Base-by-base conservation (phyloP, 2,329 filamentous ascomycete genomes). In the Penicillium sp. region DNA sequence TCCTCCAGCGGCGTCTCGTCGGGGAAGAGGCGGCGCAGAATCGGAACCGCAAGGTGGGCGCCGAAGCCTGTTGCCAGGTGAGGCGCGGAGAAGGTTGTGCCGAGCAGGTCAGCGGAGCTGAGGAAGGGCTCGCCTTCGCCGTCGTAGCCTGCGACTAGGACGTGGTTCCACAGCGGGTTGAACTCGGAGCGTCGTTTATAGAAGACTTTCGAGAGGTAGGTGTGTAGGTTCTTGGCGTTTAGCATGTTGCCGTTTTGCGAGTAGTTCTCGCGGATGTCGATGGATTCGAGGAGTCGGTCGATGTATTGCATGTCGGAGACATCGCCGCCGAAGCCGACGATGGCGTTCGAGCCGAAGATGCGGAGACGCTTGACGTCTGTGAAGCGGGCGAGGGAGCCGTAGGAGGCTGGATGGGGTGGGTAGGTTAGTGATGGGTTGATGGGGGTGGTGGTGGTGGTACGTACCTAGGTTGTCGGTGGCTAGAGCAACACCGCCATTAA, bases 261-360 rank as follows among this genome's bases (percentile, higher is more conserved):
- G 81, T 99, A 97, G 72, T 91, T 89, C 81, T 97, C 92, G 74
- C 89, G 84, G 75, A 95, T 91, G 73, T 90, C 87, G 67, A 97
- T 88, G 60, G 90, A 89, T 70, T 84, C 88, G 66, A 99, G 88
- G 70, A 96, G 86, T 66, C 94, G 82, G 84, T 96, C 90, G 65
- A 99, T 87, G 81, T 95, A 95, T 81, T 99, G 94, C 94, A 99
- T 97, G 81, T 99, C 94, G 62, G 91, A 96, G 67, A 99, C 88
- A 80, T 99, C 94, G 75, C 94, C 94, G 74, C 92, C 91, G 79
- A 97, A 96, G 68, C 94, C 94, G 70, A 99, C 83, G 56, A 97
- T 85, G 26, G 91, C 87, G 62, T 87, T 86, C 63, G 87, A 83
- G 77, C 92, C 91, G 77, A 97, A 97, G 67, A 87, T 84, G 67